These are phyloP conservation scores for Pseudogymnoascus sp. DNA, from an alignment of 2,329 filamentous ascomycete genomes.

Conservation along the genomic window DNA sequence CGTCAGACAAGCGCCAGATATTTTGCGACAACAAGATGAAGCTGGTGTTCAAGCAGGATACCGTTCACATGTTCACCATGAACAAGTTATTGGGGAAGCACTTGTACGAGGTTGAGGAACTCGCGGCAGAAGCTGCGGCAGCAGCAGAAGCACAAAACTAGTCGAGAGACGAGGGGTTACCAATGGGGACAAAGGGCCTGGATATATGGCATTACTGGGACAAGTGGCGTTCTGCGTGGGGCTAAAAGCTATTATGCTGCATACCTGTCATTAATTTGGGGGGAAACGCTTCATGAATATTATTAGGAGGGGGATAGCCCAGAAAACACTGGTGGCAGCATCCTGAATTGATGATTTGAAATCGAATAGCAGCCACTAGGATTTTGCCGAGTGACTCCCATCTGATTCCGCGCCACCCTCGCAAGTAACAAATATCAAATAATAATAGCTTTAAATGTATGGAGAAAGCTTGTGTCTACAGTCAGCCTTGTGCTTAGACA, in stretches of 20 bases:
- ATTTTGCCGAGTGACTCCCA: conserved; percentile 1
- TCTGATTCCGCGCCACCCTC: not conserved
- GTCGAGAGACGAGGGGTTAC: not conserved
- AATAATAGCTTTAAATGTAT: not conserved
- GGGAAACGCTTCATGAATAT: not conserved
- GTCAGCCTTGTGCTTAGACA: conserved; percentile 1
- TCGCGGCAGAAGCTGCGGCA: conserved; percentile 21
- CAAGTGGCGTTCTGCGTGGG: not conserved
- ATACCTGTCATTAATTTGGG: not conserved
- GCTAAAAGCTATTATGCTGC: not conserved
- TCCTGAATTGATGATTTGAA: conserved; percentile 2
- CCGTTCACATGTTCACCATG: conserved; percentile 98
- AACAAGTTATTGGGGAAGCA: conserved; percentile 91
- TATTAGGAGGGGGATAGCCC: not conserved
- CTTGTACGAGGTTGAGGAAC: conserved; percentile 74
- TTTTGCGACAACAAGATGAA: conserved; percentile 86
- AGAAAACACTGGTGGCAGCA: not conserved
- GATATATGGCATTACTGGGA: conserved; percentile 1
- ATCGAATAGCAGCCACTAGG: not conserved
- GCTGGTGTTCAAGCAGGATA: conserved; percentile 82
- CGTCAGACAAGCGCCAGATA: conserved; percentile 84
- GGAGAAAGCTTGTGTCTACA: not conserved
- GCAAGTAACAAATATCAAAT: not conserved
- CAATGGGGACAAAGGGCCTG: conserved; percentile 1
- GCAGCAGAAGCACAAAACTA: conserved; percentile 13